phyloP scores from a whole-genome alignment of 345 rosid species.

The Ricinus communis region DNA sequence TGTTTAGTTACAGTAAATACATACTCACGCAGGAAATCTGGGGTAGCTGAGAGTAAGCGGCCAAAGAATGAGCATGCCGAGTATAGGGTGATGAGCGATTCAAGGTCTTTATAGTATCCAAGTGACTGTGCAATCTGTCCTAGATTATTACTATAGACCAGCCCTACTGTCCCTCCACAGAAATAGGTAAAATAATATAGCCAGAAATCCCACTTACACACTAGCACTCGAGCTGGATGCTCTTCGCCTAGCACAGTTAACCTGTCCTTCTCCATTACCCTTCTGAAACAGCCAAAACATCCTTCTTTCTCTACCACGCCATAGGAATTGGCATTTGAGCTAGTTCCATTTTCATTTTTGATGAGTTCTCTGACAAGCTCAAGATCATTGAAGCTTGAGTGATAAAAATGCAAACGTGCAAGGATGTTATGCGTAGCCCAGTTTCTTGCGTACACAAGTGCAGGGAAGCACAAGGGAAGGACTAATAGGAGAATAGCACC shows the following conservation, averaged over 20 bases:
- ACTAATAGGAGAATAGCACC: slow-evolving; percentile 54
- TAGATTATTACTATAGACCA: slow-evolving; percentile 79
- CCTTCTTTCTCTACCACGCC: neutral
- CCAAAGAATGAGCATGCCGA: slow-evolving; percentile 85
- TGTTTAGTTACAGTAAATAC: slow-evolving; percentile 19
- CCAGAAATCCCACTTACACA: slow-evolving; percentile 76
- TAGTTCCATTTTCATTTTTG: slow-evolving; percentile 15
- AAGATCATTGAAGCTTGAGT: slow-evolving; percentile 45
- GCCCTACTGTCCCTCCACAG: slow-evolving; percentile 78
- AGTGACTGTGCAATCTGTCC: slow-evolving; percentile 85
- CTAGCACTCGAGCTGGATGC: slow-evolving; percentile 48
- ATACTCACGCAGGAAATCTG: slow-evolving; percentile 71
- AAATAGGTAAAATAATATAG: slow-evolving; percentile 66
- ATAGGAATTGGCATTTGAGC: neutral
- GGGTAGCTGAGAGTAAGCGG: slow-evolving; percentile 75
- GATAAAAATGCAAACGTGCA: slow-evolving; percentile 20
- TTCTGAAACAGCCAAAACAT: slow-evolving; percentile 16
- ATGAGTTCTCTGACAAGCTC: slow-evolving; percentile 52
- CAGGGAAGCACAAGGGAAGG: slow-evolving; percentile 64
- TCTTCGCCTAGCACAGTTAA: slow-evolving; percentile 70
- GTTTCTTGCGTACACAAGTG: slow-evolving; percentile 49
- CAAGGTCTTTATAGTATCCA: slow-evolving; percentile 40
- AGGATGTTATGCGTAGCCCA: slow-evolving; percentile 38
- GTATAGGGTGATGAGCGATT: slow-evolving; percentile 58
- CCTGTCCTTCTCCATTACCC: slow-evolving; percentile 44